Evolutionary conservation across 768 basidiomycete species (phyloP).

Genomic region (Mycena rosella): DNA sequence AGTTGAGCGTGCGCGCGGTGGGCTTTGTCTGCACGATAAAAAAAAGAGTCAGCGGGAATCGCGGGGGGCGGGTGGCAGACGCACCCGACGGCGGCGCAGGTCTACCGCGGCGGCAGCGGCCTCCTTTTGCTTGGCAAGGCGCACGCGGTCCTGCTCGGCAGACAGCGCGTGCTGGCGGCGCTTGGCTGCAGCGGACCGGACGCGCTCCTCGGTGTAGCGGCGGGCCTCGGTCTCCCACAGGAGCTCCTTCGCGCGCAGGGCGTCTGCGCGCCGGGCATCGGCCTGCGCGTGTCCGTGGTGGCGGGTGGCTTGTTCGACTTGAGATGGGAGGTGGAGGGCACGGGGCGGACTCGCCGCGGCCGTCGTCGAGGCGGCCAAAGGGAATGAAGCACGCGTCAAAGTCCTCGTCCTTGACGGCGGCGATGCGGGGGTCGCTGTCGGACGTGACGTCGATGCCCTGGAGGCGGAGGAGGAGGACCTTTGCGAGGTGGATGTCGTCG

Average conservation of each 20-base stretch:
- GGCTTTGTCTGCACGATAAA: conserved; percentile 30
- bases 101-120: conserved; percentile 26
- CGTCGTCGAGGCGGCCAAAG: conserved; percentile 49
- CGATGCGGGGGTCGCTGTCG: conserved; percentile 74
- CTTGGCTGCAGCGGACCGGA: background rate
- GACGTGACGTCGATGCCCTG: conserved; percentile 72
- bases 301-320: background rate
- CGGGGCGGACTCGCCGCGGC: conserved; percentile 28
- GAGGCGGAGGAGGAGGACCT: conserved; percentile 71
- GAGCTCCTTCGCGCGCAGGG: conserved; percentile 17
- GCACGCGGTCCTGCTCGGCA: conserved; percentile 27
- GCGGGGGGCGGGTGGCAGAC: background rate
- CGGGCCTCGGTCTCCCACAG: conserved; percentile 36
- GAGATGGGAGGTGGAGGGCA: background rate
- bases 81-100: conserved; percentile 3
- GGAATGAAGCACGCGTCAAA: conserved; percentile 64
- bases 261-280: background rate
- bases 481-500: conserved; percentile 76
- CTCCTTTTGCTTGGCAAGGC: conserved; percentile 35
- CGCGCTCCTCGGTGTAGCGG: conserved; percentile 32
- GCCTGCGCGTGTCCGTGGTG: background rate
- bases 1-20: conserved; percentile 33
- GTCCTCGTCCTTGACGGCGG: conserved; percentile 66
- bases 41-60: background rate
- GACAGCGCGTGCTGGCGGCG: conserved; percentile 2